phyloP scores from a whole-genome alignment of 441 rosid genomes.

The Isatis lusitanica region DNA sequence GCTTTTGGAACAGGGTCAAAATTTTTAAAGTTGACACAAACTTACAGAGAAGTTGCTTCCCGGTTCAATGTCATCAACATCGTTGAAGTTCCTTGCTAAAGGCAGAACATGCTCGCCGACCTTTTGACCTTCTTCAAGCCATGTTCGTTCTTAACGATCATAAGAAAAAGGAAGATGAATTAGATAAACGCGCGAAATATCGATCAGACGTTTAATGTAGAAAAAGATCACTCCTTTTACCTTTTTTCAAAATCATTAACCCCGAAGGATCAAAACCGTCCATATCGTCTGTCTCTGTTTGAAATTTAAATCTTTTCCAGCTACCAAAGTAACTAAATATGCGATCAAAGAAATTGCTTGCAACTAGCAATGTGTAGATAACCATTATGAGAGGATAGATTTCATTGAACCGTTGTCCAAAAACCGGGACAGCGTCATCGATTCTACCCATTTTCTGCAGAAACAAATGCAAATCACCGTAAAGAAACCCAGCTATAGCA shows the following conservation, averaged over 20 bases:
- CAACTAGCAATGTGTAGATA: constrained; percentile 83
- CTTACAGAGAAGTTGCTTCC: constrained; percentile 54
- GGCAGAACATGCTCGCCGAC: constrained; percentile 95
- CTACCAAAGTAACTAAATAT: constrained; percentile 87
- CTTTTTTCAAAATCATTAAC: constrained; percentile 83
- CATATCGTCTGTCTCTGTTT: constrained; percentile 77
- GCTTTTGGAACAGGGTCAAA: not conserved
- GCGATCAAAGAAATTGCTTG: constrained; percentile 91
- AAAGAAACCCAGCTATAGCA: not conserved
- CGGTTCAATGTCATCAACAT: constrained; percentile 75
- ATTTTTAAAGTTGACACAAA: not conserved
- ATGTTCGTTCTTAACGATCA: constrained; percentile 62
- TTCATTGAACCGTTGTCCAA: constrained; percentile 81
- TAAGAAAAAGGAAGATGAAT: not conserved
- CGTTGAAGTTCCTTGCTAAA: constrained; percentile 80
- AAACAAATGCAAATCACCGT: not conserved
- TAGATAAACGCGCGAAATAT: not conserved
- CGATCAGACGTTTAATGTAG: not conserved
- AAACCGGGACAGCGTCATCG: constrained; percentile 78
- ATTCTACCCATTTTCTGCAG: constrained; percentile 95
- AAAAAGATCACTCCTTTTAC: constrained; percentile 32
- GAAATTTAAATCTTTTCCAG: constrained; percentile 89
- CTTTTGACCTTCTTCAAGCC: constrained; percentile 86
- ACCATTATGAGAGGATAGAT: constrained; percentile 99
- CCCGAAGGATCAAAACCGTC: constrained; percentile 97